Evolutionary conservation across 306 rosid species (phyloP).

Genomic region (Crotalaria pallida): DNA sequence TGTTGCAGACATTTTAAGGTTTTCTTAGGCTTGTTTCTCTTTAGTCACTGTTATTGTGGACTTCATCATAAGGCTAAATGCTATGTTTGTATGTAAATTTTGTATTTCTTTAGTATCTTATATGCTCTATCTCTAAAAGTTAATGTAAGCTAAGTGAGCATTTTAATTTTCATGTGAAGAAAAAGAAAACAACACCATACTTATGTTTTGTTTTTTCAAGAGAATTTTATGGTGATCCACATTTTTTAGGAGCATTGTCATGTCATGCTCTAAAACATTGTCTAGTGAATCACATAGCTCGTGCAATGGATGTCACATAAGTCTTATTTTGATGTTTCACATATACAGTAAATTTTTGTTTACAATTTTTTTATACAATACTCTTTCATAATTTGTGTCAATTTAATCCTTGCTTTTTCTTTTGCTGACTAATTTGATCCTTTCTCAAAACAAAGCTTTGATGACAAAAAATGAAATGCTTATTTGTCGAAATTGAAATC

Average conservation of each 20-base stretch:
- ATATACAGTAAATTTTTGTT: neutral
- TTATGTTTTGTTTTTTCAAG: neutral
- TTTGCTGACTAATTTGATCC: too few relatives aligned
- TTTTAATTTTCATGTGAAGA: neutral
- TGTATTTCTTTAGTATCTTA: conserved; percentile 28
- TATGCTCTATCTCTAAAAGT: neutral
- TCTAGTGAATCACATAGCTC: neutral
- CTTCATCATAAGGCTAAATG: conserved; percentile 26
- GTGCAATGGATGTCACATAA: neutral
- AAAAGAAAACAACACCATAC: neutral
- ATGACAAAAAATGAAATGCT: too few relatives aligned
- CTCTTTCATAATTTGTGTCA: neutral
- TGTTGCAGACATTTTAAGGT: conserved; percentile 27
- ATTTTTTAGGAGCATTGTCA: neutral
- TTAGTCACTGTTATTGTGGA: conserved; percentile 26
- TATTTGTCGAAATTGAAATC: too few relatives aligned
- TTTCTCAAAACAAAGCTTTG: too few relatives aligned
- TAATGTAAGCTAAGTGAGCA: neutral
- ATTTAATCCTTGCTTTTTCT: neutral
- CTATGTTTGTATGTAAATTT: conserved; percentile 38
- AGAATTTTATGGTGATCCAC: neutral
- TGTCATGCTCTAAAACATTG: neutral
- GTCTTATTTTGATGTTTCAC: neutral
- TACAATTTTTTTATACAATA: neutral
- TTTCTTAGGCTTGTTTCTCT: conserved; percentile 24